Conservation (phyloP, 805 yeast genomes). For the Cyberlindnera maritima region DNA sequence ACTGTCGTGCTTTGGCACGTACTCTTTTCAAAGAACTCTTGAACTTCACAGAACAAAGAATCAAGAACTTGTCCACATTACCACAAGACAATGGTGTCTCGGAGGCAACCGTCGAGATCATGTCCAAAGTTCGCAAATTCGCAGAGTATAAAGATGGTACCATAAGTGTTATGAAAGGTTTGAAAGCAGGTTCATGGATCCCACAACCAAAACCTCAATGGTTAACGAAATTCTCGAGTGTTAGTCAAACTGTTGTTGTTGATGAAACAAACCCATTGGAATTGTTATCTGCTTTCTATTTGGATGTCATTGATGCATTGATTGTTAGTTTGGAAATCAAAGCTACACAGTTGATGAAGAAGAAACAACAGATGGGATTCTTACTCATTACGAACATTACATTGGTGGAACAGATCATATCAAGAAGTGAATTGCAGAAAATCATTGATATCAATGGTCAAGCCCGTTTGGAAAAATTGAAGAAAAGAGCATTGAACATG, state of each 20-base stretch:
- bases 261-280: constrained; percentile 43
- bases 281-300: constrained; percentile 61
- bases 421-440: constrained; percentile 52
- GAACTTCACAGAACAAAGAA: constrained; percentile 50
- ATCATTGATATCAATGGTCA: constrained; percentile 59
- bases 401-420: constrained; percentile 70
- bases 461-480: constrained; percentile 62
- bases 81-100: constrained; percentile 71
- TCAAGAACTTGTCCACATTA: constrained; percentile 42
- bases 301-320: constrained; percentile 78
- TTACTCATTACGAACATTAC: constrained; percentile 68
- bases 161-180: constrained; percentile 43
- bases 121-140: constrained; percentile 63
- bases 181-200: constrained; percentile 68
- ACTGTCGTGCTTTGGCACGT: constrained; percentile 32
- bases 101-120: constrained; percentile 68
- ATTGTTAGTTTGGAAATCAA: constrained; percentile 61
- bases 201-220: constrained; percentile 56
- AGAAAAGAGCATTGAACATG: constrained; percentile 68
- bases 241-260: constrained; percentile 39
- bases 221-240: constrained; percentile 46
- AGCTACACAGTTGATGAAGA: constrained; percentile 37
- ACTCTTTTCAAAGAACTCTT: constrained; percentile 57
- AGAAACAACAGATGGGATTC: constrained; percentile 54
- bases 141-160: constrained; percentile 60